Evolutionary conservation across 2,329 filamentous ascomycete genomes (phyloP).

Genomic region (Cryphonectria japonica): DNA sequence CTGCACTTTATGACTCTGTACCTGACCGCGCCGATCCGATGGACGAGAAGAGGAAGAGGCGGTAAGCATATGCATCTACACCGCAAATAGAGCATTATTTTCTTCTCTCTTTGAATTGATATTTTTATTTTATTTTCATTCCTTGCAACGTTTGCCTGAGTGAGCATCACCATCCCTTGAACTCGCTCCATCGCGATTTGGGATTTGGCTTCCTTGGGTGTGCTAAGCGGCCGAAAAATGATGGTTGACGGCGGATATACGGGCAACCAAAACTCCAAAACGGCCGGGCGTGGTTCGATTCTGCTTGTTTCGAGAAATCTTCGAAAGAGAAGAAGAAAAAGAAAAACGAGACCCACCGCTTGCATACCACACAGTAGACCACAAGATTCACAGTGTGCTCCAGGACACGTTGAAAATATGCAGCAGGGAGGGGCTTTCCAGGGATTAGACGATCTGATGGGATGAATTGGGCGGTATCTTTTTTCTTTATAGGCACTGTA

Average conservation of each 20-base stretch:
- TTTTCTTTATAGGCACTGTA: conserved; percentile 20
- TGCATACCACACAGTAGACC: conserved; percentile 4
- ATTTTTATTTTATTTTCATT: not conserved
- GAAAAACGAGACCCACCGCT: conserved; percentile 8
- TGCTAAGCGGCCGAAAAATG: conserved; percentile 4
- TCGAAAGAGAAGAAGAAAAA: not conserved
- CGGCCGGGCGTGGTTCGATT: conserved; percentile 19
- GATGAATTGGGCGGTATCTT: not conserved
- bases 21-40: not conserved
- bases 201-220: conserved; percentile 1
- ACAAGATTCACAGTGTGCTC: conserved; percentile 26
- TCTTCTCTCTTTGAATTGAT: not conserved
- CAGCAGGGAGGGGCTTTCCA: conserved; percentile 12
- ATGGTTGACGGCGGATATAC: conserved; percentile 3
- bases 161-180: conserved; percentile 6
- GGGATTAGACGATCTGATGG: conserved; percentile 13
- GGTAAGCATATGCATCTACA: conserved; percentile 5
- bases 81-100: conserved; percentile 8
- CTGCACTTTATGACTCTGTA: not conserved
- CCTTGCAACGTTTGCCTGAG: not conserved
- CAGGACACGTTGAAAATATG: conserved; percentile 9
- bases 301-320: conserved; percentile 27
- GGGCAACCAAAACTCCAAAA: conserved; percentile 5
- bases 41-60: conserved; percentile 3
- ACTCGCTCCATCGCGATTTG: conserved; percentile 17